phyloP scores from a whole-genome alignment of 116 monocot species.

The Thalassia testudinum region DNA sequence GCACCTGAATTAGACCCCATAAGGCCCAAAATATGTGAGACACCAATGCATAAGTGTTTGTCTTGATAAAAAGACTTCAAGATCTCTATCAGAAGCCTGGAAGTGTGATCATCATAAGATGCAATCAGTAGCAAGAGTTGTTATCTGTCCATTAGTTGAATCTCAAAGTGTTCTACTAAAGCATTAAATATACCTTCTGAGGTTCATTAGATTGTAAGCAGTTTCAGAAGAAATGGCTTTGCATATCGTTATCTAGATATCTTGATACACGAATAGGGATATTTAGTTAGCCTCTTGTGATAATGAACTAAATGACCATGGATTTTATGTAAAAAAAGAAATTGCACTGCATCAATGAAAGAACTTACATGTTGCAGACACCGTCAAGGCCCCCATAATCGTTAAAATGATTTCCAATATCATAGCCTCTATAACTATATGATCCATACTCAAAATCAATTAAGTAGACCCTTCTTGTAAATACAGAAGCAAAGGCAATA shows the following conservation, averaged over 20 bases:
- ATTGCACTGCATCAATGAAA: conserved; percentile 4
- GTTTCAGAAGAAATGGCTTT: conserved; percentile 77
- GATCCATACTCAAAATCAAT: no score
- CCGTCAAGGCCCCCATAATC: no score
- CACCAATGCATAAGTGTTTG: conserved; percentile 58
- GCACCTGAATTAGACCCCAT: conserved; percentile 89
- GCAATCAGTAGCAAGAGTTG: no score
- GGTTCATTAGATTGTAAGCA: conserved; percentile 60
- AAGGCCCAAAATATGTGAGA: conserved; percentile 90
- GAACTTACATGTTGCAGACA: conserved; percentile 72
- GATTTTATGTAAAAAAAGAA: neutral
- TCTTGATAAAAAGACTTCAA: conserved; percentile 68
- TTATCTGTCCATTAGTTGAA: no score
- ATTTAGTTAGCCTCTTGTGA: neutral
- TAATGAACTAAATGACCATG: no score
- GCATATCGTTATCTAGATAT: conserved; percentile 66
- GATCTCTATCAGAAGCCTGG: conserved; percentile 46
- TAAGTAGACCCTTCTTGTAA: no score
- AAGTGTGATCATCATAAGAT: no score
- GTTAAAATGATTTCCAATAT: no score
- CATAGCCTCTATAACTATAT: no score
- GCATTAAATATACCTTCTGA: conserved; percentile 22
- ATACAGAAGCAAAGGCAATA: no score
- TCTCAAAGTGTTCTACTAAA: no score
- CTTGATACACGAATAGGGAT: conserved; percentile 12